Percentiles rank a stretch among this genome's conserved stretches.
Conservation (phyloP, 768 basidiomycete species). For the Termitomyces sp. region DNA sequence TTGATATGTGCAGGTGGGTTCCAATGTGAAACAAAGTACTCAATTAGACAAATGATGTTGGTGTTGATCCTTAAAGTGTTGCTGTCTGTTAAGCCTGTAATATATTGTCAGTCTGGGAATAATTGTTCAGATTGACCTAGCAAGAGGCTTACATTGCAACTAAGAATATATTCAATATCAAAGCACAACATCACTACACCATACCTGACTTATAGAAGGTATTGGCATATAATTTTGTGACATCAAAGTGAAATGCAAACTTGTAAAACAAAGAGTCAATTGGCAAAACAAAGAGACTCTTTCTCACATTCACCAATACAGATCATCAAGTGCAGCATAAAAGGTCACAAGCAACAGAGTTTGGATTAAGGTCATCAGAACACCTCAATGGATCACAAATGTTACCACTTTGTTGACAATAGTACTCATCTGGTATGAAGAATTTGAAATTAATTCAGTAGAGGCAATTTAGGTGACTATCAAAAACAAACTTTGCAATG, state of each 20-base stretch:
- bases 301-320: constrained; percentile 29
- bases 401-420: constrained; percentile 30
- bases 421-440: constrained; percentile 27
- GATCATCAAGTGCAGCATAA: constrained; percentile 26
- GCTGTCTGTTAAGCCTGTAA: constrained; percentile 18
- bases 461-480: neutral
- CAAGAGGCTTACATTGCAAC: constrained; percentile 25
- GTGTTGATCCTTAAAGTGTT: constrained; percentile 10
- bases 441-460: neutral
- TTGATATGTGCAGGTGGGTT: neutral
- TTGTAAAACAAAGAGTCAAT: constrained; percentile 14
- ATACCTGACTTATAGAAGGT: constrained; percentile 36
- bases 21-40: neutral
- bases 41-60: neutral
- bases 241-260: constrained; percentile 42
- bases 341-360: constrained; percentile 33
- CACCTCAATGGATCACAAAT: constrained; percentile 36
- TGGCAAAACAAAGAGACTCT: neutral
- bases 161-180: constrained; percentile 16
- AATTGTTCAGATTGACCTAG: no score
- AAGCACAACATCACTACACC: constrained; percentile 11
- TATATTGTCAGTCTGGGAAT: neutral
- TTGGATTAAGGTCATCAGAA: constrained; percentile 38
- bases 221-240: constrained; percentile 43
- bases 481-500: constrained; percentile 23